Evolutionary conservation across 163 green algal genomes (phyloP).

Genomic region (Scenedesmus sp.): DNA sequence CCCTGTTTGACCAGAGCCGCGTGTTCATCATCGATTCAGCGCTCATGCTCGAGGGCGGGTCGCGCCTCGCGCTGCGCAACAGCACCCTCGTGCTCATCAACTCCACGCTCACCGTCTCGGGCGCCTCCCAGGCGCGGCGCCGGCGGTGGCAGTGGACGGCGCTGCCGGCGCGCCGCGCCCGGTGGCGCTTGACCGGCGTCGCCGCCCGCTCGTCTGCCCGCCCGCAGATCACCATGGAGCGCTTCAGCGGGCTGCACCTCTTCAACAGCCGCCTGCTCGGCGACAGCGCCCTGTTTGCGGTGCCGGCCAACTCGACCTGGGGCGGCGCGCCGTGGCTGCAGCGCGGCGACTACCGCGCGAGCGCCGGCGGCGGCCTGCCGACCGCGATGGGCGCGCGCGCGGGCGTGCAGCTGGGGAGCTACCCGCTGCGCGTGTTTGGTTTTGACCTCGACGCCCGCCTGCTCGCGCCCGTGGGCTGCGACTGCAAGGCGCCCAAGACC

Average conservation of each 20-base stretch:
- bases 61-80: slow-evolving; percentile 12
- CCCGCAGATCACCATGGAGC: slow-evolving; percentile 14
- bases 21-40: slow-evolving; percentile 9
- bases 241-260: slow-evolving; percentile 18
- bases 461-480: slow-evolving; percentile 20
- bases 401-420: slow-evolving; percentile 15
- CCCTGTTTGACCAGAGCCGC: slow-evolving; percentile 12
- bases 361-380: slow-evolving; percentile 23
- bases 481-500: slow-evolving; percentile 25
- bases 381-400: slow-evolving; percentile 7
- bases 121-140: slow-evolving; percentile 7
- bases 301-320: slow-evolving; percentile 19
- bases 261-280: slow-evolving; percentile 1
- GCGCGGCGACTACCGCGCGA: slow-evolving; percentile 27
- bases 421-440: slow-evolving; percentile 1
- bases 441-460: slow-evolving; percentile 34
- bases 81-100: slow-evolving; percentile 35
- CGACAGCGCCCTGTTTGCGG: slow-evolving; percentile 20
- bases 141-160: too few relatives aligned
- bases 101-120: not conserved
- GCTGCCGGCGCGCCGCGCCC: not conserved
- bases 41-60: not conserved
- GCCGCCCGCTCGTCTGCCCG: too few relatives aligned
- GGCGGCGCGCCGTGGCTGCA: slow-evolving; percentile 12
- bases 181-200: too few relatives aligned